Conservation (phyloP, 768 basidiomycete genomes). For the Nevesoporus exiguus region DNA sequence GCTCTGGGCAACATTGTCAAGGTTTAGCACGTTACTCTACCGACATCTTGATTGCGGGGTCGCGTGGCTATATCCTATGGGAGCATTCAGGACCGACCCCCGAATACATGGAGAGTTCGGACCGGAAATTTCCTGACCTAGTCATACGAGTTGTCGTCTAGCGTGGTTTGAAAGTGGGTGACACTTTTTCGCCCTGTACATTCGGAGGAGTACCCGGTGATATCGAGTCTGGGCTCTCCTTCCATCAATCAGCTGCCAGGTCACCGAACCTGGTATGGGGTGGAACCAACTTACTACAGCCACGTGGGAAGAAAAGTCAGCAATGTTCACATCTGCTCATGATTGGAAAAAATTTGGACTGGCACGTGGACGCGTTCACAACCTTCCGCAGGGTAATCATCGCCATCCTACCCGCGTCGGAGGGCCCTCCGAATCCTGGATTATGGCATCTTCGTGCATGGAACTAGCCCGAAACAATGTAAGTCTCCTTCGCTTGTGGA, state of each 20-base stretch:
- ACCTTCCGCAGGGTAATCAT: background rate
- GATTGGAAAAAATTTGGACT: background rate
- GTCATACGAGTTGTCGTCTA: background rate
- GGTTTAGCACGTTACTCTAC: background rate
- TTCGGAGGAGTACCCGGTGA: background rate
- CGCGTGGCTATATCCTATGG: background rate
- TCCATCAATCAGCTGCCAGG: constrained; percentile 11
- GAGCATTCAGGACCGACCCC: constrained; percentile 7
- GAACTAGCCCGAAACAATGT: background rate
- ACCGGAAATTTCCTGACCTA: background rate
- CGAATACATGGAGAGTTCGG: background rate
- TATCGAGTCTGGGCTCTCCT: background rate
- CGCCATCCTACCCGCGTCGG: background rate
- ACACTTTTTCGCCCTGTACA: background rate
- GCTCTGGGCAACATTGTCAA: background rate
- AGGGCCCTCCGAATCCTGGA: background rate
- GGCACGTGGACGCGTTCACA: background rate
- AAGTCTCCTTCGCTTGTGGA: background rate
- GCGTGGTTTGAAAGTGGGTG: background rate
- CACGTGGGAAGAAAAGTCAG: background rate
- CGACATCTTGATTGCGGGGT: constrained; percentile 5
- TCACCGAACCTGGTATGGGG: background rate
- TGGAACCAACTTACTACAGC: background rate
- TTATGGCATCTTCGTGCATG: background rate
- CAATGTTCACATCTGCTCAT: background rate